phyloP scores from a whole-genome alignment of 768 basidiomycete species.

The Piloderma croceum region DNA sequence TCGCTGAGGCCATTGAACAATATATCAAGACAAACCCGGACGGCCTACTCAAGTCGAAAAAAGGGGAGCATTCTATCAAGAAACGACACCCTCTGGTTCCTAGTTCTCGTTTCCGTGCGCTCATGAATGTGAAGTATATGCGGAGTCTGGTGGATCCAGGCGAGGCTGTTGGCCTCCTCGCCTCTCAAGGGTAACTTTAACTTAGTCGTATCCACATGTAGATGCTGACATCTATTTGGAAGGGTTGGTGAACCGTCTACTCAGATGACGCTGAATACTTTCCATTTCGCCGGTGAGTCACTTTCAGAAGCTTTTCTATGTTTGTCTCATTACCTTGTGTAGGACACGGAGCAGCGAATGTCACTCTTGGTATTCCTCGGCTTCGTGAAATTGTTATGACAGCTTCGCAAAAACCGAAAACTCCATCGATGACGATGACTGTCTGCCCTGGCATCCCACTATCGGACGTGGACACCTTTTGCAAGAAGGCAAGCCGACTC shows the following conservation, averaged over 20 bases:
- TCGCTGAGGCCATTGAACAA: slow-evolving; percentile 71
- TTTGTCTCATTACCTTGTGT: slow-evolving; percentile 2
- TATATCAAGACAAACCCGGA: slow-evolving; percentile 76
- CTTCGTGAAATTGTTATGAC: slow-evolving; percentile 99
- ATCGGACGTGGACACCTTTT: slow-evolving; percentile 66
- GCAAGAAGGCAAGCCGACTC: slow-evolving; percentile 82
- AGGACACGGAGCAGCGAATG: slow-evolving; percentile 99
- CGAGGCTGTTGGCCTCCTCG: slow-evolving; percentile 95
- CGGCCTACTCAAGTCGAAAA: slow-evolving; percentile 39
- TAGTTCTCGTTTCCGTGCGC: slow-evolving; percentile 58
- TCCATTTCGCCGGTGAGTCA: slow-evolving; percentile 90
- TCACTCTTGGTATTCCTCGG: slow-evolving; percentile 97
- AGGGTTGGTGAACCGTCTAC: slow-evolving; percentile 99
- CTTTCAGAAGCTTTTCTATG: neutral
- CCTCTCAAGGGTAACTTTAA: slow-evolving; percentile 83
- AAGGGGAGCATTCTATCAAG: slow-evolving; percentile 32
- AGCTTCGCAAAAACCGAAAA: slow-evolving; percentile 91
- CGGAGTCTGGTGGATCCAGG: slow-evolving; percentile 92
- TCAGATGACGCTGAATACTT: slow-evolving; percentile 99
- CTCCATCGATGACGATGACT: slow-evolving; percentile 92
- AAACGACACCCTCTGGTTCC: slow-evolving; percentile 44
- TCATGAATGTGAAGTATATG: slow-evolving; percentile 93
- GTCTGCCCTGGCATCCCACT: slow-evolving; percentile 48
- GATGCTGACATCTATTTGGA: slow-evolving; percentile 2
- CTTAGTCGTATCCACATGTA: neutral